phyloP scores from a whole-genome alignment of 2,329 filamentous ascomycete genomes.

The Colletotrichum cereale region DNA sequence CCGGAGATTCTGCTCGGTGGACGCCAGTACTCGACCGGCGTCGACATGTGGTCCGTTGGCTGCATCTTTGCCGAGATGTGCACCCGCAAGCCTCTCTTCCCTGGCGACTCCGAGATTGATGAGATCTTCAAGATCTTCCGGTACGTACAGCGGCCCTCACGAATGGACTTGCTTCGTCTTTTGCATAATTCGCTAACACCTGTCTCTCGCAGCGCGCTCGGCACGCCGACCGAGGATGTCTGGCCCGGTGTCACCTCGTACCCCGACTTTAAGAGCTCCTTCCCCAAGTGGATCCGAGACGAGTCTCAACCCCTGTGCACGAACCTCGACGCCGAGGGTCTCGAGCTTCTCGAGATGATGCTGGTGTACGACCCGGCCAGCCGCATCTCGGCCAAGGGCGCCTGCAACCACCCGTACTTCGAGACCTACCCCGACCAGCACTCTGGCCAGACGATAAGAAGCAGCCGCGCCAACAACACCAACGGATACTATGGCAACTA shows the following conservation, averaged over 20 bases:
- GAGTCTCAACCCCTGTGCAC: constrained; percentile 74
- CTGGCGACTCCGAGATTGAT: constrained; percentile 90
- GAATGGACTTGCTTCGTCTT: not conserved
- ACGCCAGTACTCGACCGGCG: constrained; percentile 91
- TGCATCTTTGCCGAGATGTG: constrained; percentile 98
- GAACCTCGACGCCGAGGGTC: constrained; percentile 77
- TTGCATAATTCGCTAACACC: constrained; percentile 41
- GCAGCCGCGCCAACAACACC: constrained; percentile 23
- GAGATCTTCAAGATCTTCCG: constrained; percentile 94
- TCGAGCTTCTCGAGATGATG: constrained; percentile 77
- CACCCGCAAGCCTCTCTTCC: constrained; percentile 91
- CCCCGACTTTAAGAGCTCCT: constrained; percentile 92
- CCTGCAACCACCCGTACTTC: constrained; percentile 88
- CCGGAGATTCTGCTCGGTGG: constrained; percentile 92
- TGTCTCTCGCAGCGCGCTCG: constrained; percentile 70
- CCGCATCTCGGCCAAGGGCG: constrained; percentile 90
- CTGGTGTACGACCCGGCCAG: constrained; percentile 89
- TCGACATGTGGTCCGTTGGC: constrained; percentile 96
- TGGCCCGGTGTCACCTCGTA: constrained; percentile 97
- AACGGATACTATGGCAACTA: constrained; percentile 42
- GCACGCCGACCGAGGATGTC: constrained; percentile 83
- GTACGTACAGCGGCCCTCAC: constrained; percentile 58
- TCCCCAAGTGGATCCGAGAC: constrained; percentile 90
- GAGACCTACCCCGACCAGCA: constrained; percentile 53
- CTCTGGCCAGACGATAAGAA: constrained; percentile 41